Base-by-base conservation (phyloP, 148 eudicot species). In the Arctostaphylos glauca region DNA sequence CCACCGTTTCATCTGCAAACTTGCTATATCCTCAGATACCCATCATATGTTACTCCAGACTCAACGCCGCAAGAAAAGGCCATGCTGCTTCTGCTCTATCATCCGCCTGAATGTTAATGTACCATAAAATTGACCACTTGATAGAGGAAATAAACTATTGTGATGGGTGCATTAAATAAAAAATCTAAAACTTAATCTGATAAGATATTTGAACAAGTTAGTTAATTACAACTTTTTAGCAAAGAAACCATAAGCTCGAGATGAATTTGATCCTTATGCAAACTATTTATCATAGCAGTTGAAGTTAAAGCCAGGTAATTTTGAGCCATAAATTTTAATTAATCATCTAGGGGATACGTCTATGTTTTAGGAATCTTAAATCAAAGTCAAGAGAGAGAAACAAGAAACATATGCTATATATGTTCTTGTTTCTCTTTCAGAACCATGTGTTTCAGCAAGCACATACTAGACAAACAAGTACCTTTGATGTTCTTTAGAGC, bases 401-500 rank as follows among this genome's bases (percentile, higher is more conserved):
- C 9, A 50, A 50, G 13, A 50, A 50, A 9, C 54, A 9, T 50
- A 6, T 6, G 54, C 54, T 50, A 50, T 10, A 50, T 10, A 50
- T 50, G 54, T 31, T 31, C 38, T 31, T 31, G 38, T 50, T 6
- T 50, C 12, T 52, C 54, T 52, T 52, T 31, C 38, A 0, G 38
- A 31, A 31, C 38, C 38, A 4, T 53, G 56, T 54, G 56, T 54
- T 66, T 66, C 16, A 66, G 71, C 71, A 66, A 25, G 43, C 71
- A 66, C 0, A 66, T 12, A 25, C 43, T 66, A 10, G 70, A 64
- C 12, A 64, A 64, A 59, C 23, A 59, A 64, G 70, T 46, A 95
- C 98, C 89, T 91, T 53, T 89, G 94, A 83, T 92, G 89, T 76
- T 91, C 93, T 86, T 92, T 92, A 25, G 96, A 87, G 49, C 98